Conservation (phyloP, 169 alveolate genomes). For the Cryptosporidium sp. region DNA sequence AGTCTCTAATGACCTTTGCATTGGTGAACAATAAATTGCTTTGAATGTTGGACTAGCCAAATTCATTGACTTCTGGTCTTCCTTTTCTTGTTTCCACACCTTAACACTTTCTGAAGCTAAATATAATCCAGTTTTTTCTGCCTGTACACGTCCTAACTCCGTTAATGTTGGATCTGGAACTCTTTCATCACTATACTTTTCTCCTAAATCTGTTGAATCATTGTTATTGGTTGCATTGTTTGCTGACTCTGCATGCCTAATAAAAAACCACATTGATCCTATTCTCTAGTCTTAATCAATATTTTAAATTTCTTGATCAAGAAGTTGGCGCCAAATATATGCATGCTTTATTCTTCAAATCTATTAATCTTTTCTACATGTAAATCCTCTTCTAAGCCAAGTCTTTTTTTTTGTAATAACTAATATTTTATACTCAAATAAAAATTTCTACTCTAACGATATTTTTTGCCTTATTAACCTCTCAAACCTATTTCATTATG, state of each 20-base stretch:
- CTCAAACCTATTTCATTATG: too few relatives aligned
- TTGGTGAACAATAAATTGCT: constrained; percentile 65
- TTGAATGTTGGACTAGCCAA: constrained; percentile 5
- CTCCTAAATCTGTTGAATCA: constrained; percentile 25
- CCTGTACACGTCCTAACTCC: constrained; percentile 49
- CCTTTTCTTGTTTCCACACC: constrained; percentile 42
- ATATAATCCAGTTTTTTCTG: constrained; percentile 25
- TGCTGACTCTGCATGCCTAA: constrained; percentile 72
- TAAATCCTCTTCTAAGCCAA: neutral
- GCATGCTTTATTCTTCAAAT: neutral
- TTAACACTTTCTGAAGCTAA: constrained; percentile 10
- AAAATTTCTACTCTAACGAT: neutral
- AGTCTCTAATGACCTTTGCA: constrained; percentile 55
- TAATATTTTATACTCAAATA: too few relatives aligned
- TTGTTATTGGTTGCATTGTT: constrained; percentile 56
- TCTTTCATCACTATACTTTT: constrained; percentile 35
- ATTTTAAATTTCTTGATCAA: neutral
- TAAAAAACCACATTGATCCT: constrained; percentile 66
- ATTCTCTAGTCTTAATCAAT: neutral
- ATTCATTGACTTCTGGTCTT: constrained; percentile 23
- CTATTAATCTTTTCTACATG: neutral
- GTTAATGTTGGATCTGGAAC: constrained; percentile 63
- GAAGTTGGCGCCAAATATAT: neutral
- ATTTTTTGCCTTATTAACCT: too few relatives aligned
- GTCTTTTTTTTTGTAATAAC: too few relatives aligned